These are phyloP conservation scores for Filosporella fistucella DNA, from an alignment of 495 filamentous ascomycete genomes.

Conservation along the genomic window DNA sequence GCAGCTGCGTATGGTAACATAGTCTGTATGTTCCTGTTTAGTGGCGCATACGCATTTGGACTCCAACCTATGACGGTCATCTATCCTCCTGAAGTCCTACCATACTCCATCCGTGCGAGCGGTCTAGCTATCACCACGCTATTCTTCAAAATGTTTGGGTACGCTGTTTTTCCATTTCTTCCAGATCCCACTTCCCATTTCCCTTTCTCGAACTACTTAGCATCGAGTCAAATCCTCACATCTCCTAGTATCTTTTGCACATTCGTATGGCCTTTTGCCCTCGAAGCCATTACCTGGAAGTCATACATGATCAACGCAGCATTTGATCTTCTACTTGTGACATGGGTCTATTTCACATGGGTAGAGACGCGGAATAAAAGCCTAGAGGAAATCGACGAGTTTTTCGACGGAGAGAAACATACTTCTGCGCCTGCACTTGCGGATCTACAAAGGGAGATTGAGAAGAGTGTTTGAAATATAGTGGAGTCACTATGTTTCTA, in stretches of 20 bases:
- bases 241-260: conserved; percentile 19
- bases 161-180: no score
- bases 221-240: no score
- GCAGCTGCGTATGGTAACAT: background rate
- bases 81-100: conserved; percentile 38
- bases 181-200: no score
- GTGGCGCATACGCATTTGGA: conserved; percentile 33
- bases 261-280: conserved; percentile 37
- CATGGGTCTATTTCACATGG: conserved; percentile 26
- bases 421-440: no score
- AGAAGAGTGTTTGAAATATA: no score
- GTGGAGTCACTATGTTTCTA: no score
- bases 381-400: conserved; percentile 17
- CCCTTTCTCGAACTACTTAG: conserved; percentile 27
- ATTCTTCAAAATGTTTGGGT: no score
- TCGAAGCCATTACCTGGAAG: conserved; percentile 30
- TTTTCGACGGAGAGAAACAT: conserved; percentile 10
- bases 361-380: conserved; percentile 26
- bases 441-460: no score
- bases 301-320: conserved; percentile 32
- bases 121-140: conserved; percentile 28
- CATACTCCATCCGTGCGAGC: conserved; percentile 31
- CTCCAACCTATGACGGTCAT: conserved; percentile 36
- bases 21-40: conserved; percentile 27
- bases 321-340: conserved; percentile 26